Percentiles rank a stretch among this genome's conserved stretches.
These are phyloP conservation scores for Exophiala xenobiotica DNA, from an alignment of 2,329 filamentous ascomycete genomes.

Conservation along the genomic window DNA sequence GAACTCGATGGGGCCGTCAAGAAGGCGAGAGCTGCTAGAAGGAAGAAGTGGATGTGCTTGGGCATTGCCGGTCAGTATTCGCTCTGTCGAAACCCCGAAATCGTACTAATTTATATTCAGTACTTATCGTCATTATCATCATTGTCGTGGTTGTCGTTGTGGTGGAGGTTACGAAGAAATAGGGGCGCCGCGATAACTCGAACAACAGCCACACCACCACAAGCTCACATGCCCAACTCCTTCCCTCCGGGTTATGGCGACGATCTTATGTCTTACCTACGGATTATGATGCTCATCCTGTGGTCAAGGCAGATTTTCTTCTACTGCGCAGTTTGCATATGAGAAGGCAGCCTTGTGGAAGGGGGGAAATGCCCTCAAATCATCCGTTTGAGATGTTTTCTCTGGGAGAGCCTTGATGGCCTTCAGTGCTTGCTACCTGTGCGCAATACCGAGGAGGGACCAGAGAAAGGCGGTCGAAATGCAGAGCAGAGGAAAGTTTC, in stretches of 20 bases:
- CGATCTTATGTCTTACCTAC: not conserved
- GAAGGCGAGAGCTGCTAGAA: constrained; percentile 75
- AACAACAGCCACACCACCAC: constrained; percentile 1
- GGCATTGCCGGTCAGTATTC: constrained; percentile 63
- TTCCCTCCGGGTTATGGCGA: not conserved
- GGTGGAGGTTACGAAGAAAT: constrained; percentile 45
- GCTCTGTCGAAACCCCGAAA: not conserved
- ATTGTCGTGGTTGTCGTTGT: constrained; percentile 49
- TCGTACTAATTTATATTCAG: constrained; percentile 34
- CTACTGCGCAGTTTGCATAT: not conserved
- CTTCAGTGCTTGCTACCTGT: not conserved
- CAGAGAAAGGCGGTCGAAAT: not conserved
- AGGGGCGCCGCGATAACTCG: constrained; percentile 1
- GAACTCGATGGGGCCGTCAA: constrained; percentile 79
- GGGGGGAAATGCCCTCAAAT: not conserved
- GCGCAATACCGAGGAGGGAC: not conserved
- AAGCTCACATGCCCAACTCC: not conserved
- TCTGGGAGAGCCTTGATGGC: constrained; percentile 3
- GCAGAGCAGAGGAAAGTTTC: constrained; percentile 3
- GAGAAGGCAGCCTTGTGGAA: not conserved
- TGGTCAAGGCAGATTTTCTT: not conserved
- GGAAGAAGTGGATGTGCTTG: constrained; percentile 97
- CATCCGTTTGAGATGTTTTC: not conserved
- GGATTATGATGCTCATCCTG: not conserved
- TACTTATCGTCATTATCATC: constrained; percentile 56